Conservation (phyloP, 2,329 filamentous ascomycete species). For the Pseudogymnoascus sp. region DNA sequence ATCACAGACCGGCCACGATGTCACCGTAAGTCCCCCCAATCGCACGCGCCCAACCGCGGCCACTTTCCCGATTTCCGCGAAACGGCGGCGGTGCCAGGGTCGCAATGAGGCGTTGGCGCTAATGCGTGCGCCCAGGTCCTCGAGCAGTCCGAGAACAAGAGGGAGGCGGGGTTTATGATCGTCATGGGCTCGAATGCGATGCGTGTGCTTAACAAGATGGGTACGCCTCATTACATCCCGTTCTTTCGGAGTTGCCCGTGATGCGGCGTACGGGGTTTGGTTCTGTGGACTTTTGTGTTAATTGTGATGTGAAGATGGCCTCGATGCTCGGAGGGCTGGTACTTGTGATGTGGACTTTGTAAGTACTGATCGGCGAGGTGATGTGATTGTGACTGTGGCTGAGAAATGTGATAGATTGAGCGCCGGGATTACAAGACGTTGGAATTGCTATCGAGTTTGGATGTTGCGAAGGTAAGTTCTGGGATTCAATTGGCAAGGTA, state of each 20-base stretch:
- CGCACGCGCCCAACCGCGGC: not conserved
- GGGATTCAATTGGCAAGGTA: not conserved
- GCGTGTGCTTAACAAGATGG: not conserved
- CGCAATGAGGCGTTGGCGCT: not conserved
- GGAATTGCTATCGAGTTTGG: not conserved
- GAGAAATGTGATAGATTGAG: not conserved
- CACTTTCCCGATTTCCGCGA: not conserved
- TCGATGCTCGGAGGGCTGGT: not conserved
- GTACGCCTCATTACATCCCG: not conserved
- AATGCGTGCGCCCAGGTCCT: not conserved
- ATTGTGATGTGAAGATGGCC: not conserved
- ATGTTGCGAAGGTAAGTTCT: not conserved
- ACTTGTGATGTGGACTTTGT: not conserved
- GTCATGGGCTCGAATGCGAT: constrained; percentile 1
- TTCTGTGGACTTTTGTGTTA: not conserved
- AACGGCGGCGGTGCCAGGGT: not conserved
- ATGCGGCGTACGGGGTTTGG: not conserved
- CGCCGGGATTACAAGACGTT: not conserved
- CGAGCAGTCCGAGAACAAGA: not conserved
- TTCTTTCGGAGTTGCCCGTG: not conserved
- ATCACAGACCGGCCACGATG: constrained; percentile 23
- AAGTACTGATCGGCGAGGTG: not conserved
- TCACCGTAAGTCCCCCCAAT: constrained; percentile 23
- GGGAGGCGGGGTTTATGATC: constrained; percentile 2
- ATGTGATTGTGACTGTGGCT: not conserved